phyloP scores from a whole-genome alignment of 805 yeast species.

The Schwanniomyces sp. region DNA sequence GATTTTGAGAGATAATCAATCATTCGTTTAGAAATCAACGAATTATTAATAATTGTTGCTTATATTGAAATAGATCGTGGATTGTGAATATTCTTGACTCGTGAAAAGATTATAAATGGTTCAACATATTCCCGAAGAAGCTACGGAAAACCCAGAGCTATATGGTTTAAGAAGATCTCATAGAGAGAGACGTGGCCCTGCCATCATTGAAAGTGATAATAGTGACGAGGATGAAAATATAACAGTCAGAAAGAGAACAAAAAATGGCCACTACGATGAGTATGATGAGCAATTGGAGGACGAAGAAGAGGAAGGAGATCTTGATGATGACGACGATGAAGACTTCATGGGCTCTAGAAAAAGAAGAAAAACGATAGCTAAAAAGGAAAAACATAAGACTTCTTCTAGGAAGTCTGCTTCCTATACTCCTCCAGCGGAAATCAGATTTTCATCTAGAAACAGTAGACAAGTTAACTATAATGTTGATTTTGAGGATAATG shows the following conservation, averaged over 20 bases:
- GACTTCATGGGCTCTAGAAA: conserved; percentile 12
- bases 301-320: conserved; percentile 10
- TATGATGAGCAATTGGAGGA: conserved; percentile 11
- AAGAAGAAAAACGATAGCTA: conserved; percentile 20
- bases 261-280: conserved; percentile 15
- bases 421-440: conserved; percentile 32
- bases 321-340: conserved; percentile 21
- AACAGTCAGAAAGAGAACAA: conserved; percentile 22
- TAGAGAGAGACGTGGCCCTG: conserved; percentile 49
- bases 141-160: conserved; percentile 72
- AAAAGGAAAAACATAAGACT: conserved; percentile 32
- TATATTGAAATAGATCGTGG: not conserved
- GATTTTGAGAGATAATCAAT: not conserved
- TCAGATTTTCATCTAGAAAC: conserved; percentile 79
- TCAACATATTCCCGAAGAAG: conserved; percentile 48
- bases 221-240: conserved; percentile 35
- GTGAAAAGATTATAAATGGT: conserved; percentile 17
- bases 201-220: conserved; percentile 34
- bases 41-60: not conserved
- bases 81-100: not conserved
- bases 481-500: conserved; percentile 66
- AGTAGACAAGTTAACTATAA: conserved; percentile 69
- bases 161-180: conserved; percentile 80
- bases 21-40: not conserved
- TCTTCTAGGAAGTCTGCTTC: conserved; percentile 11